Evolutionary conservation across 1,284 basidiomycete genomes (phyloP).

Genomic region (Golubevia sp.): DNA sequence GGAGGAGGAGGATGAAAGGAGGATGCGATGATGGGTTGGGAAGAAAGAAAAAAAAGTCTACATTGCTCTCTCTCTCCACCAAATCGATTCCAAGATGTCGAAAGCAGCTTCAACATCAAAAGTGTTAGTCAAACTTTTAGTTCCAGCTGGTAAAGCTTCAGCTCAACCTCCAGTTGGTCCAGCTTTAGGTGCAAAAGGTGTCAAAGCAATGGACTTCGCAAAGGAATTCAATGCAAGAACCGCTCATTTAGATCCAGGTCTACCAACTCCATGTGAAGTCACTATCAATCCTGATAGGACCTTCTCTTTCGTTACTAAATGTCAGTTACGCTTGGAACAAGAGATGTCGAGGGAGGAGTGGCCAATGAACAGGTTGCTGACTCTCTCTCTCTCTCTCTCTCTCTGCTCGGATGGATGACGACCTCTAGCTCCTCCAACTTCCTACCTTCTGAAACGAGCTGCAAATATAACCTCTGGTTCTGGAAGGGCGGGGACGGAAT

Average conservation of each 20-base stretch:
- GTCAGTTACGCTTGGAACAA: constrained; percentile 16
- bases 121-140: constrained; percentile 70
- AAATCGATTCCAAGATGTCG: constrained; percentile 29
- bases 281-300: constrained; percentile 92
- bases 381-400: neutral
- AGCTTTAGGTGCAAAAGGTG: constrained; percentile 93
- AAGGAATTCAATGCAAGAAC: constrained; percentile 69
- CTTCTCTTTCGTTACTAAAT: constrained; percentile 74
- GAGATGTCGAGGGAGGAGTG: no score
- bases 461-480: constrained; percentile 85
- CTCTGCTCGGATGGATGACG: no score
- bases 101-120: constrained; percentile 43
- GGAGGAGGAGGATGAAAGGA: neutral
- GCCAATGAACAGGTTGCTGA: neutral
- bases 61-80: neutral
- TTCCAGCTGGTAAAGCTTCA: constrained; percentile 91
- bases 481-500: constrained; percentile 70
- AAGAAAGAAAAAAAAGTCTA: neutral
- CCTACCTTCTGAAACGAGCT: constrained; percentile 84
- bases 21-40: neutral
- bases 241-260: constrained; percentile 81
- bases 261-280: constrained; percentile 87
- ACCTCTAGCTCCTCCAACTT: constrained; percentile 77
- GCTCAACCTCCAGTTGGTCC: constrained; percentile 96
- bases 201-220: constrained; percentile 99